Evolutionary conservation across 108 stramenopile species (phyloP).

Genomic region (Mediolabrus comicus): DNA sequence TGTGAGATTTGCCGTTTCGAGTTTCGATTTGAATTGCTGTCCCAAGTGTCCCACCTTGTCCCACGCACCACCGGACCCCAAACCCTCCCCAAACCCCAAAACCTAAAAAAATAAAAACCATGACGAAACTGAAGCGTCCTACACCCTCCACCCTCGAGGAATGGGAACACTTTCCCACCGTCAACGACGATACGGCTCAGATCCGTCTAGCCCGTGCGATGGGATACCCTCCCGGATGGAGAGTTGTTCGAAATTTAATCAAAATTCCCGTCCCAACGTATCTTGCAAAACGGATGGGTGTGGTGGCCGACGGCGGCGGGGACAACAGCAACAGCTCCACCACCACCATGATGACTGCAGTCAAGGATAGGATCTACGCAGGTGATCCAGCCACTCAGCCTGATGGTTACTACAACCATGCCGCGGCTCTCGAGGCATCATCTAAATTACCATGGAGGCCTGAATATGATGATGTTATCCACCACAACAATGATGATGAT

Average conservation of each 20-base stretch:
- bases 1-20: too few species aligned
- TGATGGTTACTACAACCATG: conserved; percentile 50
- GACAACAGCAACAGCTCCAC: conserved; percentile 5
- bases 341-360: conserved; percentile 22
- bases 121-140: conserved; percentile 16
- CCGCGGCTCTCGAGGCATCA: conserved; percentile 30
- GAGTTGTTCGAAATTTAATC: conserved; percentile 62
- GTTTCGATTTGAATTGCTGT: too few species aligned
- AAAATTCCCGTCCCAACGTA: conserved; percentile 28
- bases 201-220: conserved; percentile 68
- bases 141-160: conserved; percentile 47
- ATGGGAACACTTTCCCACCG: conserved; percentile 44
- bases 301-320: background rate
- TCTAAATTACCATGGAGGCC: conserved; percentile 45
- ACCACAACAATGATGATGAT: conserved; percentile 47
- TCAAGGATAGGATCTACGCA: conserved; percentile 50
- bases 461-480: conserved; percentile 45
- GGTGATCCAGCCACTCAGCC: conserved; percentile 42
- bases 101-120: background rate
- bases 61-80: too few species aligned
- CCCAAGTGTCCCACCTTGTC: too few species aligned
- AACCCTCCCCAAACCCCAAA: background rate
- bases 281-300: conserved; percentile 22
- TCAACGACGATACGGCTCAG: conserved; percentile 45
- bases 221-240: conserved; percentile 82